Conservation (phyloP, 441 rosid genomes). For the Brassica hybrid region DNA sequence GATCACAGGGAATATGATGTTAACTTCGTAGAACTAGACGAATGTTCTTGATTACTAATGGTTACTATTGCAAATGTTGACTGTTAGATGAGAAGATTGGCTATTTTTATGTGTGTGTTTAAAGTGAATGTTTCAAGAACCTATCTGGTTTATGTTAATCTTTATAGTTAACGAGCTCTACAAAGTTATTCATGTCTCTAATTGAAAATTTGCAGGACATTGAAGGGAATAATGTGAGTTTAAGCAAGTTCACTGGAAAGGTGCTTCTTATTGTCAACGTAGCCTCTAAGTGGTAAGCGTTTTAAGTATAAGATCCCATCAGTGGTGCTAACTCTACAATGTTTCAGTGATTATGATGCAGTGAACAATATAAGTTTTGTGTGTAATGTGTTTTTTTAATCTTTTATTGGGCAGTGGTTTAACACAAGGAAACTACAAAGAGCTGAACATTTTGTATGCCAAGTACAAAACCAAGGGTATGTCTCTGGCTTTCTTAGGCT, state of each 20-base stretch:
- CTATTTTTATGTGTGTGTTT: not conserved
- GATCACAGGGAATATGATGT: not conserved
- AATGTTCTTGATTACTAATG: not conserved
- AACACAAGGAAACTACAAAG: constrained; percentile 87
- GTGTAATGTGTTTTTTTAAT: not conserved
- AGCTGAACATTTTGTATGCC: constrained; percentile 73
- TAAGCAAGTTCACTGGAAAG: constrained; percentile 60
- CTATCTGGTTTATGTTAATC: not conserved
- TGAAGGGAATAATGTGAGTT: constrained; percentile 62
- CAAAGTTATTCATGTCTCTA: not conserved
- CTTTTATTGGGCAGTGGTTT: constrained; percentile 69
- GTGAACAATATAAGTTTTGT: not conserved
- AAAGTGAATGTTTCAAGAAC: not conserved
- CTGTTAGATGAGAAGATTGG: not conserved
- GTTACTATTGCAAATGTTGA: not conserved
- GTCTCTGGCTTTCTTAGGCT: constrained; percentile 15
- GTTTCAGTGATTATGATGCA: not conserved
- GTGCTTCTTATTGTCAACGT: constrained; percentile 75
- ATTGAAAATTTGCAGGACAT: constrained; percentile 60
- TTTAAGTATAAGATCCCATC: not conserved
- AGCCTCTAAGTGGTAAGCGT: constrained; percentile 71
- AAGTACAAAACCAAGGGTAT: constrained; percentile 76
- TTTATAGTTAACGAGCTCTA: not conserved
- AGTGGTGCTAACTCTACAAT: not conserved
- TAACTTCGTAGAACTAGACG: too few species aligned